Conservation (phyloP, 768 basidiomycete genomes). For the Calvatia gigantea region DNA sequence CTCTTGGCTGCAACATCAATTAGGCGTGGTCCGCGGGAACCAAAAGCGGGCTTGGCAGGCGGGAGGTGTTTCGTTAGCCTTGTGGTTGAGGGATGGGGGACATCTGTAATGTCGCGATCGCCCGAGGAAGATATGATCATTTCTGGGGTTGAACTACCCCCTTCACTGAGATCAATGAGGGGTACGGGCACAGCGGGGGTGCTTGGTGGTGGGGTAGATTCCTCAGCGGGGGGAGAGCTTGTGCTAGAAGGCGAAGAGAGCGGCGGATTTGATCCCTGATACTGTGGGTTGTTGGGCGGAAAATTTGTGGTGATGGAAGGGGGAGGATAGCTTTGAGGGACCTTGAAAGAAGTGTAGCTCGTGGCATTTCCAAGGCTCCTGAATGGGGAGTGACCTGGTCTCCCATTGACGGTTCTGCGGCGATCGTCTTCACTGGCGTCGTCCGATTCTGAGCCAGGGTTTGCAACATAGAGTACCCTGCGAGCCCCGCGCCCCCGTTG, state of each 20-base stretch:
- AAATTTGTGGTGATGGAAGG: conserved; percentile 25
- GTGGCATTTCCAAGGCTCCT: conserved; percentile 12
- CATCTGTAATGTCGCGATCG: conserved; percentile 8
- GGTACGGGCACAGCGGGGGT: conserved; percentile 53
- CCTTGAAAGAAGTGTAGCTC: conserved; percentile 13
- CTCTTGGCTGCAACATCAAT: conserved; percentile 19
- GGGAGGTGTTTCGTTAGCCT: conserved; percentile 32
- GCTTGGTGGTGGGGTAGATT: conserved; percentile 69
- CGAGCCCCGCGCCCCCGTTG: conserved; percentile 26
- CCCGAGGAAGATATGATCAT: conserved; percentile 9
- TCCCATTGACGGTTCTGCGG: conserved; percentile 10
- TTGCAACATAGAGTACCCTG: conserved; percentile 54
- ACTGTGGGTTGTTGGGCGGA: conserved; percentile 24
- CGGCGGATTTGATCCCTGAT: conserved; percentile 43
- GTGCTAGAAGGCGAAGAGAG: conserved; percentile 70
- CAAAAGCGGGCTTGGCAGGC: conserved; percentile 30
- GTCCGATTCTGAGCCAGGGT: conserved; percentile 49
- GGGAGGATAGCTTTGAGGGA: conserved; percentile 17
- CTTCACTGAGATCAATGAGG: conserved; percentile 3
- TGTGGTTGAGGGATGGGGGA: conserved; percentile 17
- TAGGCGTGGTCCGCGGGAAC: conserved; percentile 21
- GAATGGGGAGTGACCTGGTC: conserved; percentile 11
- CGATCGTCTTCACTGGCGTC: conserved; percentile 26
- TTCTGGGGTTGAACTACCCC: neutral
- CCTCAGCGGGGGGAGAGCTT: conserved; percentile 56